A percentile compares a stretch with the other conserved stretches of the same genome.
Evolutionary conservation across 2,329 filamentous ascomycete species (phyloP).

Genomic region (Penicillium crustosum): DNA sequence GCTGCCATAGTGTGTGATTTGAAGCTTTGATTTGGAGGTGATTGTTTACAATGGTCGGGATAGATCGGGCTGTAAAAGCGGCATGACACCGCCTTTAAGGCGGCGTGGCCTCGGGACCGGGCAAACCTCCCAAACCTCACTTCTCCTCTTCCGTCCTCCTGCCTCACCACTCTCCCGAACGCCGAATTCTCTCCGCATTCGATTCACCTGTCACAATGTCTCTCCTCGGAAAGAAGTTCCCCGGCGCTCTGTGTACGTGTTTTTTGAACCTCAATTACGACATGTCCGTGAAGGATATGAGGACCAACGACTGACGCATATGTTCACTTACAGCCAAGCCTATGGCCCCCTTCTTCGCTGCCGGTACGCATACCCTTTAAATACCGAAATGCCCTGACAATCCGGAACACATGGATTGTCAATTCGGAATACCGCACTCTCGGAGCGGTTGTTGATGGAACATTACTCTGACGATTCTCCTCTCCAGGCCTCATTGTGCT

Average conservation of each 20-base stretch:
- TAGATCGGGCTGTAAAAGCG: slow-evolving; percentile 33
- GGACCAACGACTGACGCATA: slow-evolving; percentile 33
- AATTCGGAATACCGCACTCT: neutral
- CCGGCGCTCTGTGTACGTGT: slow-evolving; percentile 71
- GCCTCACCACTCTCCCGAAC: slow-evolving; percentile 30
- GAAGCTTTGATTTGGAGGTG: slow-evolving; percentile 4
- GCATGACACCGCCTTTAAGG: slow-evolving; percentile 25
- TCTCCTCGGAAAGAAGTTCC: slow-evolving; percentile 83
- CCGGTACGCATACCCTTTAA: slow-evolving; percentile 65
- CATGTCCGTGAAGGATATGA: neutral
- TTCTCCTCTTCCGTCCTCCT: slow-evolving; percentile 33
- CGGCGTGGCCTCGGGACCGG: slow-evolving; percentile 32
- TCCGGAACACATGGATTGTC: neutral
- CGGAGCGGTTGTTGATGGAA: slow-evolving; percentile 7
- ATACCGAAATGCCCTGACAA: neutral
- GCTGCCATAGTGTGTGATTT: slow-evolving; percentile 35
- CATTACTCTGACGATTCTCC: slow-evolving; percentile 27
- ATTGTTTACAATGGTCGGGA: slow-evolving; percentile 30
- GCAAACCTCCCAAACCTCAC: slow-evolving; percentile 41
- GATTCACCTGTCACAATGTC: slow-evolving; percentile 62
- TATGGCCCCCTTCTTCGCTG: slow-evolving; percentile 89
- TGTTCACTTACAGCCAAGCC: slow-evolving; percentile 67
- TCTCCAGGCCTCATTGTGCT: slow-evolving; percentile 73
- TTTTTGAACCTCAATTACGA: slow-evolving; percentile 9
- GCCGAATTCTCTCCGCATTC: slow-evolving; percentile 30